A percentile compares a stretch with the other conserved stretches of the same genome.
phyloP scores from a whole-genome alignment of 1,139 yeast species.

The Neolecta irregularis region DNA sequence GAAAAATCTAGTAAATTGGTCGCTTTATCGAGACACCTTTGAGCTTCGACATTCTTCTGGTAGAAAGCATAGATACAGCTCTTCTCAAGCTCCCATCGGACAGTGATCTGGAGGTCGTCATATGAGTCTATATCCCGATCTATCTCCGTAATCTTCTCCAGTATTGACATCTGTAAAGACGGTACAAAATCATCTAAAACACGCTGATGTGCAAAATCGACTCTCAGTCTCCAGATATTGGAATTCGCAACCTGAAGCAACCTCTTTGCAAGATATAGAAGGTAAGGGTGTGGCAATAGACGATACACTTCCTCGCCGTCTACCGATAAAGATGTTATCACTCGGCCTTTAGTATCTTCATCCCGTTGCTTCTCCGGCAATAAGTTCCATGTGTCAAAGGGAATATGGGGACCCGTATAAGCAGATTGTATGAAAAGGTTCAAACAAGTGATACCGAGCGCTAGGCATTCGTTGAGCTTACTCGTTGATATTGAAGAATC shows the following conservation, averaged over 20 bases:
- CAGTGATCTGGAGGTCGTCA: slow-evolving; percentile 21
- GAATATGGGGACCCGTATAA: slow-evolving; percentile 66
- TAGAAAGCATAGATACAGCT: slow-evolving; percentile 28
- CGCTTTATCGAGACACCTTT: slow-evolving; percentile 45
- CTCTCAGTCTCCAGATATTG: slow-evolving; percentile 23
- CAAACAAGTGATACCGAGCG: slow-evolving; percentile 30
- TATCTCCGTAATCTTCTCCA: slow-evolving; percentile 17
- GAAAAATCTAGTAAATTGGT: slow-evolving; percentile 47
- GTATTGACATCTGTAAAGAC: slow-evolving; percentile 21
- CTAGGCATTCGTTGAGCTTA: no score
- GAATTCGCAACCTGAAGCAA: slow-evolving; percentile 15
- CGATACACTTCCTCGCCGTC: slow-evolving; percentile 21
- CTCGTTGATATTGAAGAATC: no score
- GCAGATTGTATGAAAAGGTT: slow-evolving; percentile 63
- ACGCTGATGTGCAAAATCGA: slow-evolving; percentile 25
- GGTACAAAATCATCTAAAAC: slow-evolving; percentile 21
- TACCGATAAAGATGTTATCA: slow-evolving; percentile 25
- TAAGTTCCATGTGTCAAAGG: slow-evolving; percentile 22
- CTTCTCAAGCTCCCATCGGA: slow-evolving; percentile 22
- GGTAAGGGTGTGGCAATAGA: slow-evolving; percentile 22
- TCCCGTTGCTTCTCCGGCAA: slow-evolving; percentile 21
- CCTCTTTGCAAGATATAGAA: slow-evolving; percentile 20
- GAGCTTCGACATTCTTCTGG: slow-evolving; percentile 44
- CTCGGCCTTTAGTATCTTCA: slow-evolving; percentile 10
- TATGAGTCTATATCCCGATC: slow-evolving; percentile 17